Evolutionary conservation across 176 grass and related monocot genomes (phyloP).

Genomic region (Carex cristatella): DNA sequence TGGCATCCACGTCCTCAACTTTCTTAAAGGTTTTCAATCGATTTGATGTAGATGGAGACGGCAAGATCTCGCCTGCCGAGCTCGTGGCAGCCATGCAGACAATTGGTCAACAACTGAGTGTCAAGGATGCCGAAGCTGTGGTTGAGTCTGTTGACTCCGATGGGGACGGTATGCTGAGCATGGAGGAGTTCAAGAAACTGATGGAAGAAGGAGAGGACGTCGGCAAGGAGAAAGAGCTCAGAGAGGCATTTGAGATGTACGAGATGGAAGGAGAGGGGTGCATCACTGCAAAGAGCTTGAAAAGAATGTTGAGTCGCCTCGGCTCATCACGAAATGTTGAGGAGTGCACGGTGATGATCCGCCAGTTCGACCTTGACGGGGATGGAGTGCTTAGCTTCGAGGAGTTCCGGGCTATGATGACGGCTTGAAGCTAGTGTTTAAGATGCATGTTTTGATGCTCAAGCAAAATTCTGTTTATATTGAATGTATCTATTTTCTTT

Average conservation of each 20-base stretch:
- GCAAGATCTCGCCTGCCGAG: slow-evolving; percentile 28
- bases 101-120: slow-evolving; percentile 21
- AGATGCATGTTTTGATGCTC: not conserved
- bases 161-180: slow-evolving; percentile 24
- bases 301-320: slow-evolving; percentile 32
- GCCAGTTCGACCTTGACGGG: slow-evolving; percentile 25
- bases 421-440: not conserved
- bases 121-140: slow-evolving; percentile 24
- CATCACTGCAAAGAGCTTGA: slow-evolving; percentile 33
- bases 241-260: slow-evolving; percentile 33
- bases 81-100: slow-evolving; percentile 19
- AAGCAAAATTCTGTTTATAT: not conserved
- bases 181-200: slow-evolving; percentile 31
- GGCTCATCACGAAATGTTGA: slow-evolving; percentile 20
- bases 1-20: slow-evolving; percentile 8
- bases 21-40: slow-evolving; percentile 25
- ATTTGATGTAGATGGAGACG: slow-evolving; percentile 22
- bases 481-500: not conserved
- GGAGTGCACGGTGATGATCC: slow-evolving; percentile 28
- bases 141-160: slow-evolving; percentile 25
- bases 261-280: slow-evolving; percentile 37
- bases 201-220: slow-evolving; percentile 17
- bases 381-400: slow-evolving; percentile 38
- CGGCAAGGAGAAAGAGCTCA: slow-evolving; percentile 22
- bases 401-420: slow-evolving; percentile 38